These are phyloP conservation scores for Vitis hybrid DNA, from an alignment of 177 flowering plant genomes.

Conservation along the genomic window DNA sequence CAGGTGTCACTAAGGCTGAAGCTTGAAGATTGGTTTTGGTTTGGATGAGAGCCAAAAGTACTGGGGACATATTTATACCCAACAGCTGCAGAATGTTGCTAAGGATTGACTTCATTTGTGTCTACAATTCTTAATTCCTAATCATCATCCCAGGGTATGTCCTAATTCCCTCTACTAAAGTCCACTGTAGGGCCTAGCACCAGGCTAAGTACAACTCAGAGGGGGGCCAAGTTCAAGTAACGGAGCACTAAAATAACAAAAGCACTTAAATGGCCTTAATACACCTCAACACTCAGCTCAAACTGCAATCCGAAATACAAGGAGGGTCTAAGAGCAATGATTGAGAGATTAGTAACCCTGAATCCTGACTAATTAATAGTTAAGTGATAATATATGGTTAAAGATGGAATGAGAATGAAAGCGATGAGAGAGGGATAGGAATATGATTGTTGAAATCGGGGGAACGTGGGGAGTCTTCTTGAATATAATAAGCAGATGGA, in stretches of 20 bases:
- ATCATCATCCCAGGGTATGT: slow-evolving; percentile 25
- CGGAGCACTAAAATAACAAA: slow-evolving; percentile 28
- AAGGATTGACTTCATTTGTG: slow-evolving; percentile 35
- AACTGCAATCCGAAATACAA: slow-evolving; percentile 11
- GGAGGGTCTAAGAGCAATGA: slow-evolving; percentile 27
- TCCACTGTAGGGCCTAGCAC: slow-evolving; percentile 33
- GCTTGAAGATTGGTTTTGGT: slow-evolving; percentile 13
- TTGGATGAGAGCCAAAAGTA: slow-evolving; percentile 7
- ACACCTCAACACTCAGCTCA: slow-evolving; percentile 9
- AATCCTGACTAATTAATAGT: slow-evolving; percentile 12
- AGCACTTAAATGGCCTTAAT: slow-evolving; percentile 10
- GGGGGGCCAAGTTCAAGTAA: slow-evolving; percentile 43
- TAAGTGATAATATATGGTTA: neutral
- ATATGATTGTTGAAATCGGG: slow-evolving; percentile 7
- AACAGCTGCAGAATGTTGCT: slow-evolving; percentile 21
- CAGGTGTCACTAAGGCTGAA: neutral
- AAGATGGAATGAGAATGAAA: neutral
- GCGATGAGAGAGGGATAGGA: too few relatives aligned
- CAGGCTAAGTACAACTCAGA: slow-evolving; percentile 50
- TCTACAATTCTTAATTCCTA: slow-evolving; percentile 21
- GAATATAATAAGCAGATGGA: slow-evolving; percentile 18
- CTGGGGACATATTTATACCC: slow-evolving; percentile 31
- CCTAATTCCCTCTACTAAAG: slow-evolving; percentile 33
- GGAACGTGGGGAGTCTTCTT: slow-evolving; percentile 39
- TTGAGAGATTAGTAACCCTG: slow-evolving; percentile 16